Evolutionary conservation across 2,329 filamentous ascomycete genomes (phyloP).

Genomic region (Ophiostoma ulmi): DNA sequence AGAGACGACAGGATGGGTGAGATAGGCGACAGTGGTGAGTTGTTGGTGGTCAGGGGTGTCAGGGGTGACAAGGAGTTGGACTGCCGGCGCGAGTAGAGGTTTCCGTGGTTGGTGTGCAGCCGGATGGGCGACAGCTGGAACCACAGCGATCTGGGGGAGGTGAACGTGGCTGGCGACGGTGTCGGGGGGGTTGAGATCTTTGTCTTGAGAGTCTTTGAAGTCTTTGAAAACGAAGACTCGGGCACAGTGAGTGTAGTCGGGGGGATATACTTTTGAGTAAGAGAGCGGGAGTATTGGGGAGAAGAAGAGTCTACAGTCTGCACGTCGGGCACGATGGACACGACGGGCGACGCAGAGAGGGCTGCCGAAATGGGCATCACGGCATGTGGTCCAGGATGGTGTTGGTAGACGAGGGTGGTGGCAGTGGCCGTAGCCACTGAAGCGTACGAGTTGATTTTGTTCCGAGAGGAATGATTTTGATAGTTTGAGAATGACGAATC

Average conservation of each 20-base stretch:
- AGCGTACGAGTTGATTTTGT: slow-evolving; percentile 5
- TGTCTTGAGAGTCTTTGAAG: not conserved
- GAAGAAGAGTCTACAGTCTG: not conserved
- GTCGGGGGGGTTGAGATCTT: not conserved
- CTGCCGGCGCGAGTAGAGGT: not conserved
- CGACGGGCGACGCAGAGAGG: not conserved
- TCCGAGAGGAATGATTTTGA: not conserved
- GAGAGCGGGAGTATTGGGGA: slow-evolving; percentile 15
- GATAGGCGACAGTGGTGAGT: slow-evolving; percentile 14
- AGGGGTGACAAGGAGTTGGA: slow-evolving; percentile 1
- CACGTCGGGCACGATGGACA: slow-evolving; percentile 9
- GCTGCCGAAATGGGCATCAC: slow-evolving; percentile 26
- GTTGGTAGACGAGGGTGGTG: slow-evolving; percentile 12
- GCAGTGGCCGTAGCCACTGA: slow-evolving; percentile 7
- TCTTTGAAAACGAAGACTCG: not conserved
- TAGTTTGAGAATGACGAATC: slow-evolving; percentile 1
- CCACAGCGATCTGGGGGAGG: slow-evolving; percentile 13
- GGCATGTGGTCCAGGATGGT: slow-evolving; percentile 22
- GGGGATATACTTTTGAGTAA: slow-evolving; percentile 19
- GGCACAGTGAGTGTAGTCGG: not conserved
- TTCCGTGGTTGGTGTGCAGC: not conserved
- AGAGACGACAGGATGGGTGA: slow-evolving; percentile 19
- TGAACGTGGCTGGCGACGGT: not conserved
- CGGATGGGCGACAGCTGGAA: slow-evolving; percentile 23
- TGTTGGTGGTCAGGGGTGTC: not conserved